Conservation (phyloP, 768 basidiomycete genomes). For the Kwoniella heveanensis region DNA sequence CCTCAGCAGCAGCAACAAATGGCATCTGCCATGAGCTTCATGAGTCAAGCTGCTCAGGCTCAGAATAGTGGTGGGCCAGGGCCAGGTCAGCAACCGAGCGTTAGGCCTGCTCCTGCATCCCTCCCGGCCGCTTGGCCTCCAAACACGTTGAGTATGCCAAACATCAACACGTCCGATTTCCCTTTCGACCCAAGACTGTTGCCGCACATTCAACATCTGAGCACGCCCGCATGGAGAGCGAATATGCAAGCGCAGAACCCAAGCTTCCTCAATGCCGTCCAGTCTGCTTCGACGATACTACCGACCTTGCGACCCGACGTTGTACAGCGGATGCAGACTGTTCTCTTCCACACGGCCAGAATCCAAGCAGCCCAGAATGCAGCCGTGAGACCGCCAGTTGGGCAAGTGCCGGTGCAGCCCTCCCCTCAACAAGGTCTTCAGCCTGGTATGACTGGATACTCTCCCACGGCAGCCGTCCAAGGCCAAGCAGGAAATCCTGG, state of each 20-base stretch:
- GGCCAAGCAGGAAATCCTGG: constrained; percentile 2
- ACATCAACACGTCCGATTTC: constrained; percentile 45
- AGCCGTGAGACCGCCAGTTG: background rate
- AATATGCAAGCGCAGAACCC: constrained; percentile 39
- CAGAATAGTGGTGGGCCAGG: constrained; percentile 15
- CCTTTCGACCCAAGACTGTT: constrained; percentile 51
- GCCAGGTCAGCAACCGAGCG: background rate
- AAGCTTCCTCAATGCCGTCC: constrained; percentile 22
- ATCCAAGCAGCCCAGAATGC: constrained; percentile 21
- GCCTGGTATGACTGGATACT: background rate
- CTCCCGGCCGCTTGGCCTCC: constrained; percentile 20
- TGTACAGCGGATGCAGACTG: constrained; percentile 42
- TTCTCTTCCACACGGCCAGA: constrained; percentile 14
- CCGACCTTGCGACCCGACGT: constrained; percentile 31
- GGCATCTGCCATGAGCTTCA: constrained; percentile 33
- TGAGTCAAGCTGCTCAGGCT: constrained; percentile 31
- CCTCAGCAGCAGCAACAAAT: constrained; percentile 43
- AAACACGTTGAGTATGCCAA: constrained; percentile 12
- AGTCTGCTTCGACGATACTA: constrained; percentile 29
- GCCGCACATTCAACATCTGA: constrained; percentile 22
- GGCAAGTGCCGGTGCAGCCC: background rate
- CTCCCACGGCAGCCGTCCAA: constrained; percentile 7
- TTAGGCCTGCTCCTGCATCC: constrained; percentile 6
- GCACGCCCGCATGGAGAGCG: constrained; percentile 30
- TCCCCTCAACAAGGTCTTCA: constrained; percentile 4